Evolutionary conservation across 2,329 filamentous ascomycete species (phyloP).

Genomic region (Paracamarosporium sp.): DNA sequence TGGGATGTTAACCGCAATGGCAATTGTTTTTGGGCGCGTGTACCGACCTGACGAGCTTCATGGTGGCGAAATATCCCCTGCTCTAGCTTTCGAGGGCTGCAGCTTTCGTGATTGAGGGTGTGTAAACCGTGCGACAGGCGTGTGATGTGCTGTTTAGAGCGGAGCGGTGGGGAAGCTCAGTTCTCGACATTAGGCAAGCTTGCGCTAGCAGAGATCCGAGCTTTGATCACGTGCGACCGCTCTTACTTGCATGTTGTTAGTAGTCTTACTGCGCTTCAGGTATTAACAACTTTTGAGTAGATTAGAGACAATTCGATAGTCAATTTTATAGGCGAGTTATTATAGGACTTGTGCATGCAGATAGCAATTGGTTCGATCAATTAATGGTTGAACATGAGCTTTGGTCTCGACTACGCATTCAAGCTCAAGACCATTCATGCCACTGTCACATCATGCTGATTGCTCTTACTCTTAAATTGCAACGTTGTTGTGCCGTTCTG

Average conservation of each 20-base stretch:
- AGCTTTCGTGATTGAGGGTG: background rate
- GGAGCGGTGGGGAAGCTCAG: constrained; percentile 17
- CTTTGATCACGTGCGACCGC: constrained; percentile 13
- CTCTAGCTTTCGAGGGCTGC: background rate
- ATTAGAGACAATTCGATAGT: too few relatives aligned
- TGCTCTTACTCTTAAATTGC: too few relatives aligned
- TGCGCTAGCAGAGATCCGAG: constrained; percentile 13
- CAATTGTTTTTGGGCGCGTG: background rate
- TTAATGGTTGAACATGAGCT: too few relatives aligned
- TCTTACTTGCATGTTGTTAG: background rate
- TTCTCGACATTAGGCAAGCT: constrained; percentile 15
- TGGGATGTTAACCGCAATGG: constrained; percentile 25
- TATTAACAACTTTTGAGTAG: too few relatives aligned
- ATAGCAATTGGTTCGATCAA: too few relatives aligned
- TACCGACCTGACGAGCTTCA: constrained; percentile 47
- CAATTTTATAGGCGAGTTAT: too few relatives aligned
- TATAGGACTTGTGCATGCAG: too few relatives aligned
- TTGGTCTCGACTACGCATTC: too few relatives aligned
- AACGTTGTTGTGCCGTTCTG: too few relatives aligned
- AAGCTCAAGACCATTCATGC: too few relatives aligned
- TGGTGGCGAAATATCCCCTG: constrained; percentile 17
- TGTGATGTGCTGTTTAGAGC: constrained; percentile 7
- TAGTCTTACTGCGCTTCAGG: too few relatives aligned
- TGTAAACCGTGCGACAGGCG: constrained; percentile 1
- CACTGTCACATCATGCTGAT: too few relatives aligned